A percentile compares a stretch with the other conserved stretches of the same genome.
These are phyloP conservation scores for Jackrogersella minutella DNA, from an alignment of 495 filamentous ascomycete species.

Conservation along the genomic window DNA sequence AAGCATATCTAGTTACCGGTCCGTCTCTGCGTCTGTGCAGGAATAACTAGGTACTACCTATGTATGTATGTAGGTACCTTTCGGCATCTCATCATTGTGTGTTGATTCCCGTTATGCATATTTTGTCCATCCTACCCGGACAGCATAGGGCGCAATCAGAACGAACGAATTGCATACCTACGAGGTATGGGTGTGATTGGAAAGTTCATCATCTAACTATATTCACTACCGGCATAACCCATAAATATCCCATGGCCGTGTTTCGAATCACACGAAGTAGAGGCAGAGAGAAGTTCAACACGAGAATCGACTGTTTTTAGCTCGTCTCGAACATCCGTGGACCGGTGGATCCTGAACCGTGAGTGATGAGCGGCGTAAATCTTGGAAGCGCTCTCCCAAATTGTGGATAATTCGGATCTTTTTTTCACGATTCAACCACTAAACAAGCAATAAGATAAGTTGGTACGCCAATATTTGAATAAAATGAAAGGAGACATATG, in stretches of 20 bases:
- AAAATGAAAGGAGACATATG: slow-evolving; percentile 10
- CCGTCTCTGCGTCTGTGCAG: not conserved
- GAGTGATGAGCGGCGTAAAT: slow-evolving; percentile 18
- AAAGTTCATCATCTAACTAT: not conserved
- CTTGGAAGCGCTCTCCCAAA: slow-evolving; percentile 23
- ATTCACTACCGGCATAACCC: slow-evolving; percentile 2
- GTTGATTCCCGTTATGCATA: not conserved
- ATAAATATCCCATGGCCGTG: slow-evolving; percentile 10
- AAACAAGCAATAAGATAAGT: slow-evolving; percentile 6
- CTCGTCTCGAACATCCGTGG: slow-evolving; percentile 22
- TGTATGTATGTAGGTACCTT: not conserved
- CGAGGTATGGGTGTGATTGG: too few relatives aligned
- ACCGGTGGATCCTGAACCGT: slow-evolving; percentile 12
- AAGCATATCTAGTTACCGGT: not conserved
- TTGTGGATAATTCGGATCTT: slow-evolving; percentile 31
- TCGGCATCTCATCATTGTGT: not conserved
- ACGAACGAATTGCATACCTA: not conserved
- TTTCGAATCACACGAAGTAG: slow-evolving; percentile 8
- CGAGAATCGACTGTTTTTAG: slow-evolving; percentile 32
- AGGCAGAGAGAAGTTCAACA: slow-evolving; percentile 22
- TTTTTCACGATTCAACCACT: slow-evolving; percentile 7
- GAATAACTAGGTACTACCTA: too few relatives aligned
- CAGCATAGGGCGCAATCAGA: too few relatives aligned
- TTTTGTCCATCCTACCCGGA: not conserved
- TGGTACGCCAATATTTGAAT: slow-evolving; percentile 14